A percentile compares a stretch with the other conserved stretches of the same genome.
These are phyloP conservation scores for Scutellaria minor DNA, from an alignment of 257 asterid species.

Conservation along the genomic window DNA sequence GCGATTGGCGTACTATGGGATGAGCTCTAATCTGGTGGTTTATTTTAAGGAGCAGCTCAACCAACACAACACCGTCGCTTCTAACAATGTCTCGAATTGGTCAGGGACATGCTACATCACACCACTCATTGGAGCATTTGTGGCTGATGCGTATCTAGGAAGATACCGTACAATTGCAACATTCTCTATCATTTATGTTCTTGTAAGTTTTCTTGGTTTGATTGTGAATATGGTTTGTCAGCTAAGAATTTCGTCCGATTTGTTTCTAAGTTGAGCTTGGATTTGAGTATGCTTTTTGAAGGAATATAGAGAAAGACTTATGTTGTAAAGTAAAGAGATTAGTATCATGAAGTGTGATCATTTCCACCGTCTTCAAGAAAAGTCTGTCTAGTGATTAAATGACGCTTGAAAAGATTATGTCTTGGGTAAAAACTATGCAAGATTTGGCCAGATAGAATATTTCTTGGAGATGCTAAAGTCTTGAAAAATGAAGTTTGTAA, in stretches of 20 bases:
- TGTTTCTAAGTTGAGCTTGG: background rate
- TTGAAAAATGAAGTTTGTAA: too few species aligned
- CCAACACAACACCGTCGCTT: slow-evolving; percentile 61
- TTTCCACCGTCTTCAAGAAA: background rate
- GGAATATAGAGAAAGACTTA: background rate
- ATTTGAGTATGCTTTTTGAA: background rate
- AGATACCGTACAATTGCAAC: slow-evolving; percentile 72
- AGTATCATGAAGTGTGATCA: background rate
- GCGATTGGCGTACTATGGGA: slow-evolving; percentile 73
- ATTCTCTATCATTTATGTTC: slow-evolving; percentile 71
- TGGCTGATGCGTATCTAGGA: slow-evolving; percentile 84
- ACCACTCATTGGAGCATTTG: slow-evolving; percentile 75
- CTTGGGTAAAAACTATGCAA: background rate
- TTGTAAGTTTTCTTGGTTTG: slow-evolving; percentile 53
- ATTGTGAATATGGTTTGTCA: background rate
- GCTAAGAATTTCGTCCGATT: background rate
- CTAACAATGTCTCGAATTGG: slow-evolving; percentile 74
- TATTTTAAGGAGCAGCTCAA: slow-evolving; percentile 56
- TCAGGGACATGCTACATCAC: slow-evolving; percentile 79
- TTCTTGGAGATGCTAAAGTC: too few species aligned
- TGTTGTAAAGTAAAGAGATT: background rate
- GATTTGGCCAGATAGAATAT: too few species aligned
- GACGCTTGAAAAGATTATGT: background rate
- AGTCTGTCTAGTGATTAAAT: background rate
- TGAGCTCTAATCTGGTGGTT: slow-evolving; percentile 62